These are phyloP conservation scores for Boletus sensibilis DNA, from an alignment of 768 basidiomycete species.

Conservation along the genomic window DNA sequence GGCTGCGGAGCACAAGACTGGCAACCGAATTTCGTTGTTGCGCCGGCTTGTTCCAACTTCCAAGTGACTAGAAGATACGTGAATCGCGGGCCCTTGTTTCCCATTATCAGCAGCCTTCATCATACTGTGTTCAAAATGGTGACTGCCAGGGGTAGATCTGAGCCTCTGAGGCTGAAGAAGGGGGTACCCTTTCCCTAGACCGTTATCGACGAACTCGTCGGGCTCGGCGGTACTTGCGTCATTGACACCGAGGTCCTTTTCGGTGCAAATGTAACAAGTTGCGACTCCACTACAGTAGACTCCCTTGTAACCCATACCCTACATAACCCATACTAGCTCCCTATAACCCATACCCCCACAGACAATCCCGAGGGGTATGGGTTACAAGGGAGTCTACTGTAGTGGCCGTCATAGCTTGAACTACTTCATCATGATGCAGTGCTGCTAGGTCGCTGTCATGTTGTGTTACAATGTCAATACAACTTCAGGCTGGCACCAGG, in stretches of 20 bases:
- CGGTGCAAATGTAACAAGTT: too few relatives aligned
- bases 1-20: too few relatives aligned
- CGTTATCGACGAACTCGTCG: neutral
- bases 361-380: too few relatives aligned
- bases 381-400: too few relatives aligned
- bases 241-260: neutral
- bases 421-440: neutral
- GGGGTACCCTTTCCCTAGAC: neutral
- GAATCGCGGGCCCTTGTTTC: neutral
- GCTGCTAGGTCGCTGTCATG: neutral
- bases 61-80: too few relatives aligned
- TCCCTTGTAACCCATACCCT: too few relatives aligned
- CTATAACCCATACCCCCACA: too few relatives aligned
- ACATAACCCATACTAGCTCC: too few relatives aligned
- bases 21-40: too few relatives aligned
- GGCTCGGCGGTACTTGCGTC: neutral
- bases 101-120: neutral
- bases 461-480: neutral
- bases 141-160: neutral
- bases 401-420: neutral
- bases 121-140: neutral
- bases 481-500: neutral
- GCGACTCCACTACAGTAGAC: too few relatives aligned
- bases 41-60: too few relatives aligned
- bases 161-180: neutral